Base-by-base conservation (phyloP, 129 eudicot species). In the Rutidosis leptorrhynchoides region DNA sequence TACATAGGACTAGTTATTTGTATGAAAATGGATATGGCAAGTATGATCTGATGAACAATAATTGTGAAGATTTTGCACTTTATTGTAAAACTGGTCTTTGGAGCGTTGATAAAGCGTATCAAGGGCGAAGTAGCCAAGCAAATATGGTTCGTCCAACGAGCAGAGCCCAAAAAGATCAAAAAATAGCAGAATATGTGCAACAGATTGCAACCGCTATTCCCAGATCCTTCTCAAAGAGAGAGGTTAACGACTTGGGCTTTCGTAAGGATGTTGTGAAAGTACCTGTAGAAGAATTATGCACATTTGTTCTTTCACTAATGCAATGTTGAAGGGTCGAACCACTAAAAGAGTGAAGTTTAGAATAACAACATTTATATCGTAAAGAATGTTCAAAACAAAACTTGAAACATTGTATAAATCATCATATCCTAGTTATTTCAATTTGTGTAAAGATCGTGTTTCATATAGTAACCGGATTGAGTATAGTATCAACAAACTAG, bases 231-330 rank as follows among this genome's bases (percentile, higher is more conserved):
- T 10, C 0, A 7, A 67, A 67, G 15, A 51, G 61, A 3, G 71
- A 67, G 8, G 12, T 49, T 29, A 67, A 51, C 11, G 71, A 67
- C 24, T 51, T 67, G 48, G 71, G 71, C 7, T 1, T 5, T 29
- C 71, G 49, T 14, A 16, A 11, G 7, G 71, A 67, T 51, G 61
- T 67, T 15, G 32, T 67, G 29, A 67, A 67, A 19, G 60, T 67
- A 29, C 61, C 46, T 4, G 71, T 49, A 3, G 30, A 51, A 22
- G 48, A 67, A 8, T 52, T 67, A 7, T 67, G 49, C 1, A 12
- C 48, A 9, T 65, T 26, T 48, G 11, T 23, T 27, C 58, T 17
- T 30, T 21, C 35, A 5, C 74, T 40, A 56, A 56, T 10, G 61
- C 16, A 9, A 9, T 1, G 16, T 35, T 2, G 3, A 35, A 35